A percentile compares a stretch with the other conserved stretches of the same genome.
phyloP scores from a whole-genome alignment of 2,329 filamentous ascomycete genomes.

The Botrytis medusae region DNA sequence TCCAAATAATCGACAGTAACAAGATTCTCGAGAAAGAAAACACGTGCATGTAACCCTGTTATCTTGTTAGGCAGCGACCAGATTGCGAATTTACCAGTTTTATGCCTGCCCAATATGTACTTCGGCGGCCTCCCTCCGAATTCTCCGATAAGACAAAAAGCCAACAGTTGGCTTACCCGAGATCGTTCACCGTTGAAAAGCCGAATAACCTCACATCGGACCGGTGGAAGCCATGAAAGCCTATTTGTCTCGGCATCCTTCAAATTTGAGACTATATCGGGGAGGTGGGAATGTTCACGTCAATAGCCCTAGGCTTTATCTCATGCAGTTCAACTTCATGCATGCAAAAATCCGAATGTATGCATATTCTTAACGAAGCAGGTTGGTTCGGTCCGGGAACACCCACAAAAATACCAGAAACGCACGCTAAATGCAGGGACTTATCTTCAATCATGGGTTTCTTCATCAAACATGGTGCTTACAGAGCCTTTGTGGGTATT shows the following conservation, averaged over 20 bases:
- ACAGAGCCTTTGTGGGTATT: neutral
- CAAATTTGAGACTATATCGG: neutral
- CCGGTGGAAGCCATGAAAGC: neutral
- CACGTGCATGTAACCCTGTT: neutral
- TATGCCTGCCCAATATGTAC: neutral
- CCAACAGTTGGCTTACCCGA: conserved; percentile 10
- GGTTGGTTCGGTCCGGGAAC: neutral
- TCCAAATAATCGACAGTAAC: too few relatives aligned
- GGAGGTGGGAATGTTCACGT: neutral
- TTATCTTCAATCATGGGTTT: neutral
- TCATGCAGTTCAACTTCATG: conserved; percentile 3
- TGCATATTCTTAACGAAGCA: neutral
- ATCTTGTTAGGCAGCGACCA: neutral
- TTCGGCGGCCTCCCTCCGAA: neutral
- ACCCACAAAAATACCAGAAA: neutral
- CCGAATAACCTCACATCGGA: conserved; percentile 8
- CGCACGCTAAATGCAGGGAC: conserved; percentile 3
- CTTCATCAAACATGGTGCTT: conserved; percentile 1
- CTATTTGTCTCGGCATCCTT: conserved; percentile 2
- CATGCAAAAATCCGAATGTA: neutral
- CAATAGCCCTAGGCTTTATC: neutral
- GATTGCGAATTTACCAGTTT: neutral
- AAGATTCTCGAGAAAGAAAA: neutral
- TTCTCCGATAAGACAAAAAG: neutral
- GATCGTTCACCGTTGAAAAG: neutral